Evolutionary conservation across 306 rosid species (phyloP).

Genomic region (Cicer cuneatum): DNA sequence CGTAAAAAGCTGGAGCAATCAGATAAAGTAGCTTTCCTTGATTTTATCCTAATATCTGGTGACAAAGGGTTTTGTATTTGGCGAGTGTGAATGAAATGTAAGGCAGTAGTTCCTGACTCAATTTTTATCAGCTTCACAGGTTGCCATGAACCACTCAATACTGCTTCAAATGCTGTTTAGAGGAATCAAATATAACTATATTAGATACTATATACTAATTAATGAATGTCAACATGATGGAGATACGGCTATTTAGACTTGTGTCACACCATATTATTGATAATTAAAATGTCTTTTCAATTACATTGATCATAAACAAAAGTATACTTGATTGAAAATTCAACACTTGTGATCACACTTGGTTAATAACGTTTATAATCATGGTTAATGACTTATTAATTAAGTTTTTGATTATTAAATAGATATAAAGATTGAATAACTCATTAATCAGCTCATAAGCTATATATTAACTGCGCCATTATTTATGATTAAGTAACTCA

Average conservation of each 20-base stretch:
- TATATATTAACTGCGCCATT: neutral
- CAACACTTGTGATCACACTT: neutral
- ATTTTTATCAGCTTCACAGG: slow-evolving; percentile 61
- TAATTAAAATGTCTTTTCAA: neutral
- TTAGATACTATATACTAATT: neutral
- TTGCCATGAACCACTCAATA: slow-evolving; percentile 71
- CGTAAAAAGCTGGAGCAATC: slow-evolving; percentile 78
- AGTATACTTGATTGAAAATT: neutral
- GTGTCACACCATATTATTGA: too few species aligned
- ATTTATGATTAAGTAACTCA: neutral
- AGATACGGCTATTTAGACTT: neutral
- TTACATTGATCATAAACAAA: neutral
- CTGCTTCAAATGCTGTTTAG: slow-evolving; percentile 76
- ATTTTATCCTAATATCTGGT: slow-evolving; percentile 62
- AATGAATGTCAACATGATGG: neutral
- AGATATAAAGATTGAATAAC: neutral
- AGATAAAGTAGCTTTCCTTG: slow-evolving; percentile 69
- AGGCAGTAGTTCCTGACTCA: slow-evolving; percentile 57
- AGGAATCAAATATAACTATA: neutral
- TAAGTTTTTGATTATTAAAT: neutral
- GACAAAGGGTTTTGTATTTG: slow-evolving; percentile 57
- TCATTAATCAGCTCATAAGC: neutral
- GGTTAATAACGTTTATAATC: neutral
- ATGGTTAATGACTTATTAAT: neutral
- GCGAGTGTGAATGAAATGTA: slow-evolving; percentile 58